Evolutionary conservation across 768 basidiomycete genomes (phyloP).

Genomic region (Mycena chlorophos): DNA sequence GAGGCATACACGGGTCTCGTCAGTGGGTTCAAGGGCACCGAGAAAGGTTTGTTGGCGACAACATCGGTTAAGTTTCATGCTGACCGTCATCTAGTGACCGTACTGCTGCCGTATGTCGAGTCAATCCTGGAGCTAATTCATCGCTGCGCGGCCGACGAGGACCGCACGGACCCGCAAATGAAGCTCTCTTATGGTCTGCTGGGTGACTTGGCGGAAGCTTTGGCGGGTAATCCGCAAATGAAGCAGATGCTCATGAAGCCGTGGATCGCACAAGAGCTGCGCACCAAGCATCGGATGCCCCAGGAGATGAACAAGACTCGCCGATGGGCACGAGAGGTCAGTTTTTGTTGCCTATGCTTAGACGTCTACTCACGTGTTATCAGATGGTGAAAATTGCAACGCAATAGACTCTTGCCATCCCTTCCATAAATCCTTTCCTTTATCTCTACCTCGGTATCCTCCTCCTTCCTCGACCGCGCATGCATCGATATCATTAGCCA

Average conservation of each 20-base stretch:
- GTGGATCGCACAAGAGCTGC: slow-evolving; percentile 76
- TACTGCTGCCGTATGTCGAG: slow-evolving; percentile 69
- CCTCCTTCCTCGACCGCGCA: slow-evolving; percentile 42
- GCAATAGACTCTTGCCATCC: slow-evolving; percentile 46
- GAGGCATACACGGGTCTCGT: slow-evolving; percentile 97
- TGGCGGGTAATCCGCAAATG: slow-evolving; percentile 70
- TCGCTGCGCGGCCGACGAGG: slow-evolving; percentile 76
- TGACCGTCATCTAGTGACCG: slow-evolving; percentile 33
- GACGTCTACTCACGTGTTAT: slow-evolving; percentile 5
- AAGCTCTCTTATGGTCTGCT: slow-evolving; percentile 81
- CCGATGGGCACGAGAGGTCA: slow-evolving; percentile 92
- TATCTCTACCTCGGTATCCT: slow-evolving; percentile 28
- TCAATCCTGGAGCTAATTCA: slow-evolving; percentile 81
- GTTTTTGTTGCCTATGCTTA: slow-evolving; percentile 22
- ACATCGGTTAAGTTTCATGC: slow-evolving; percentile 2
- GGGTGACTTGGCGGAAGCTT: slow-evolving; percentile 90
- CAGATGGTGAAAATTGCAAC: slow-evolving; percentile 83
- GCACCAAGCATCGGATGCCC: slow-evolving; percentile 71
- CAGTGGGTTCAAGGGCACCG: slow-evolving; percentile 82
- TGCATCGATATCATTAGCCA: slow-evolving; percentile 45
- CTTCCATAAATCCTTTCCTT: slow-evolving; percentile 19
- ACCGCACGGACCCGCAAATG: slow-evolving; percentile 75
- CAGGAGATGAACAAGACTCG: slow-evolving; percentile 84
- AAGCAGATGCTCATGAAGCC: slow-evolving; percentile 75
- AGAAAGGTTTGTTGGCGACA: slow-evolving; percentile 54